Conservation (phyloP, 2,329 filamentous ascomycete genomes). For the Endoconidiophora polonica region DNA sequence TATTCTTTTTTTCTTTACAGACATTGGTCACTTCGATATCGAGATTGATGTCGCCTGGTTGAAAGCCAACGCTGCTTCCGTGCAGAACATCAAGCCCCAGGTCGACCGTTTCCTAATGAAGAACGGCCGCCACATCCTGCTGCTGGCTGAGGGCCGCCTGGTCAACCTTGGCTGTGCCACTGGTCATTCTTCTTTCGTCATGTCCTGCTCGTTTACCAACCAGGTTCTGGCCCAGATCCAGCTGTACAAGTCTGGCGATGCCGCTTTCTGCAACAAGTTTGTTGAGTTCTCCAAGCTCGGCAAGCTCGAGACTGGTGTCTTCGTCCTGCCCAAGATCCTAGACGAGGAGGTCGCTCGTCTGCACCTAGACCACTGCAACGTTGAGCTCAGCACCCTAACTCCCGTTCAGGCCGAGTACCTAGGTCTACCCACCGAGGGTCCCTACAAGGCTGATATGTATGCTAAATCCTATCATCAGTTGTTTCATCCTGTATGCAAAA, state of each 20-base stretch:
- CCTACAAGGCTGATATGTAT: constrained; percentile 92
- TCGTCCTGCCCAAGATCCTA: constrained; percentile 94
- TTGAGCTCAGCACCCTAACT: constrained; percentile 76
- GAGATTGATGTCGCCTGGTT: constrained; percentile 99
- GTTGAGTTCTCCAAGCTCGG: constrained; percentile 85
- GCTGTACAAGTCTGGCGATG: constrained; percentile 84
- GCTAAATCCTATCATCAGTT: neutral
- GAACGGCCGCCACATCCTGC: constrained; percentile 91
- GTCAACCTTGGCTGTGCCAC: constrained; percentile 99
- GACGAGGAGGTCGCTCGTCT: constrained; percentile 96
- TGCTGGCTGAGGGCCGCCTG: constrained; percentile 93
- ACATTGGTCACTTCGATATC: constrained; percentile 99
- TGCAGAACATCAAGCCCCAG: constrained; percentile 99
- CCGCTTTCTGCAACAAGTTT: constrained; percentile 82
- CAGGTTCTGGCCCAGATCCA: constrained; percentile 99
- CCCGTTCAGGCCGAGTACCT: constrained; percentile 88
- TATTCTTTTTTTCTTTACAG: constrained; percentile 20
- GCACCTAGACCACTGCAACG: constrained; percentile 86
- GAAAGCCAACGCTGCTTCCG: constrained; percentile 85
- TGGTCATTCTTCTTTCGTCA: constrained; percentile 97
- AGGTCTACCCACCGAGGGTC: constrained; percentile 67
- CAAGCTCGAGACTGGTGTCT: constrained; percentile 84
- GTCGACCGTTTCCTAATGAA: constrained; percentile 95
- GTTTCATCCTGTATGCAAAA: neutral
- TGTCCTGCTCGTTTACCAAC: constrained; percentile 99